Evolutionary conservation across 495 filamentous ascomycete species (phyloP), one percentile per base, ranked within the genome.

Genomic region (Hyaloscypha bicolor): DNA sequence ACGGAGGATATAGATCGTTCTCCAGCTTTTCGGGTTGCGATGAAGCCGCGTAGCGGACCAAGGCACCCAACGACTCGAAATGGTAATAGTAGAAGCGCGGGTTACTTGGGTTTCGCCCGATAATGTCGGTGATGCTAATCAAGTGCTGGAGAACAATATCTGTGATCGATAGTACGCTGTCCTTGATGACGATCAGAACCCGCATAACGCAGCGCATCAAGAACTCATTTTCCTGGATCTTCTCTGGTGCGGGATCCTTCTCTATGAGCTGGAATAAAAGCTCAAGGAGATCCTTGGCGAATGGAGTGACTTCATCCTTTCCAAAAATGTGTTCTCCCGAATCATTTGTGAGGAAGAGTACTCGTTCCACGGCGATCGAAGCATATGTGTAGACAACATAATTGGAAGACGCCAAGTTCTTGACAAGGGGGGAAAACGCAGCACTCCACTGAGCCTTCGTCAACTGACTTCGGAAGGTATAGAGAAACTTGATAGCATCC

Each of bases 171-270:
- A 87, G 73, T 16, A 93, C 83, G 56, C 87, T 86, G 22, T 97
- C 94, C 74, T 88, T 91, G 75, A 97, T 89, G 64, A 97, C 92
- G 67, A 98, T 91, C 65, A 99, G 81, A 9, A 98, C 93, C 61
- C 96, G 85, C 96, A 99, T 99, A 32, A 97, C 91, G 76, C 96
- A 98, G 62, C 91, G 89, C 93, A 99, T 97, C 68, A 99, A 78
- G 76, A 97, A 99, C 75, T 99, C 96, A 73, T 99, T 98, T 78
- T 99, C 96, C 75, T 98, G 95, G 65, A 98, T 87, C 83, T 97
- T 98, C 70, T 94, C 87, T 25, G 96, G 90, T 11, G 89, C 88
- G 0, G 82, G 79, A 68, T 96, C 88, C 66, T 88, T 89, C 69
- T 94, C 88, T 64, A 99, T 92, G 19, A 99, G 81, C 53, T 85